Evolutionary conservation across 768 basidiomycete genomes (phyloP), one percentile per base, ranked within the genome.

Genomic region (Hericium rajendrae): DNA sequence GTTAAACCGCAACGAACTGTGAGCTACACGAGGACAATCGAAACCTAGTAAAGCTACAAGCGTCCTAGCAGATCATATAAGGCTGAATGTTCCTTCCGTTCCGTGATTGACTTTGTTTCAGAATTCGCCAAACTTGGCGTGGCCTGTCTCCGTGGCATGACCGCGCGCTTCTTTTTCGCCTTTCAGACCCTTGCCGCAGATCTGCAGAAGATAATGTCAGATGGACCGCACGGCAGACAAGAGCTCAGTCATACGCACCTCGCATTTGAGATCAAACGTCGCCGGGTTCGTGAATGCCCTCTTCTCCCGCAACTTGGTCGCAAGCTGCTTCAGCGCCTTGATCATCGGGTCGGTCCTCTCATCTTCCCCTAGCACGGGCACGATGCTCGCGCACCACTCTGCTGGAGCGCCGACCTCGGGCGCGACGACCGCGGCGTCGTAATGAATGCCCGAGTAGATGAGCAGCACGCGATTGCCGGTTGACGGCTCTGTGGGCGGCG

Each of bases 381-480:
- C 91, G 51, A 89, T 67, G 48, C 71, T 62, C 2, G 88, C 92
- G 71, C 97, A 94, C 80, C 94, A 99, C 58, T 90, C 93, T 26
- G 74, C 66, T 0, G 91, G 89, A 2, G 88, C 90, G 49, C 84
- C 83, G 9, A 75, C 73, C 70, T 81, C 76, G 0, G 92, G 97
- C 15, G 94, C 83, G 41, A 94, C 73, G 0, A 89, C 85, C 5
- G 87, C 82, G 9, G 91, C 91, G 69, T 99, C 95, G 70, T 99
- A 99, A 69, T 98, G 94, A 49, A 97, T 97, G 2, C 95, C 95
- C 0, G 90, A 92, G 72, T 98, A 98, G 4, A 97, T 76, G n/a
- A 97, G 67, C 13, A 97, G 69, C 57, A 84, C 71, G 65, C 70
- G 69, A 55, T 70, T 69, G 49, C 49, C 49, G 0, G 69, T 74